Base-by-base conservation (phyloP, 108 stramenopile species). In the Licmophora abbreviata region DNA sequence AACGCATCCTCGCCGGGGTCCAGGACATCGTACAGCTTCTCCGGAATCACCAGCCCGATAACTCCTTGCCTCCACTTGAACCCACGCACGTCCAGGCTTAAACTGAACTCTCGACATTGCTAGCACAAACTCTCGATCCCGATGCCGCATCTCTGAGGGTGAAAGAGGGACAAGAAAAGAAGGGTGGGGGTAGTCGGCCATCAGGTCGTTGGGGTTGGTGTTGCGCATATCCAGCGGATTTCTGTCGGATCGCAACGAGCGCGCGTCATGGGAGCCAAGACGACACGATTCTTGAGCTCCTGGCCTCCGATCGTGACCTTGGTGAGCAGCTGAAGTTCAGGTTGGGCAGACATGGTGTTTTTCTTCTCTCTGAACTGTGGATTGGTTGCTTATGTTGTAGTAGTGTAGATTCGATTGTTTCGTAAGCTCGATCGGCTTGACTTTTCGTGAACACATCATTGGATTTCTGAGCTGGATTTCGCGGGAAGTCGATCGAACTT, bases 231-330 rank as follows among this genome's bases (percentile, higher is more conserved):
- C 64, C 34, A 70, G 51, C 1, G 62, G 63, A 48, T 58, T 12
- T 64, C 69, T 10, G 70, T 59, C 30, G 41, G 25, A 5, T 45
- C 67, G 20, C 74, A 68, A 33, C 83, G 67, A 35, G 58, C 65
- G 1, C 83, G 69, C 2, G 83, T 85, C 48, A 80, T 28, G n/a
- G 83, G 79, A 18, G 79, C 77, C 47, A 85, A 50, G 11, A 75
- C 40, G 12, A 85, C 27, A 2, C 79, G 59, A 60, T 85, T 79
- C 54, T 59, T 45, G 48, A 83, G 56, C 49, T 69, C 58, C 23
- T 46, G 53, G 17, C 41, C 68, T 23, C 68, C 73, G 59, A 76
- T 38, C 6, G 58, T 61, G 35, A 72, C 29, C 34, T 66, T 60
- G 36, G 59, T 51, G 12, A 66, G 55, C 27, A 66, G 38, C 35